Evolutionary conservation across 495 filamentous ascomycete genomes (phyloP).

Genomic region (Staphylotrichum longicolle): DNA sequence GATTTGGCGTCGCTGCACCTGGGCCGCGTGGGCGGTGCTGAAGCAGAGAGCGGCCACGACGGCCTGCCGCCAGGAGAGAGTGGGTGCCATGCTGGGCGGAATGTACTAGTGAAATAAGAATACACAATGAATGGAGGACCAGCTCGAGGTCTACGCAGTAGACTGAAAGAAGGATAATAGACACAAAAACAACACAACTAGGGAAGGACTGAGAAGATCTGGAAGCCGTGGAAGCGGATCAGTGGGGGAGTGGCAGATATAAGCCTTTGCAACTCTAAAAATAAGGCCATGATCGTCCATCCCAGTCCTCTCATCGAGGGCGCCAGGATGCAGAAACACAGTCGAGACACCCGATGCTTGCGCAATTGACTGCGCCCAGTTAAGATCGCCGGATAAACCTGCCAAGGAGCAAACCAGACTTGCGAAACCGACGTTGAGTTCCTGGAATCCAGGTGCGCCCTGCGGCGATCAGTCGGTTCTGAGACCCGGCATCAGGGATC

Average conservation of each 20-base stretch:
- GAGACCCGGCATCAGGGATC: conserved; percentile 3
- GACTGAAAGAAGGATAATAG: background rate
- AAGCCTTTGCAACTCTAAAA: background rate
- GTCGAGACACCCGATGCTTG: conserved; percentile 3
- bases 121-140: conserved; percentile 6
- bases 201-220: background rate
- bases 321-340: conserved; percentile 10
- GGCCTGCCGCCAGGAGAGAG: conserved; percentile 26
- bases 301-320: background rate
- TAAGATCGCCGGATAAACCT: too few species aligned
- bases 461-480: conserved; percentile 16
- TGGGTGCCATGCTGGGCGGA: conserved; percentile 16
- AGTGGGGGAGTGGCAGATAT: background rate
- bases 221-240: background rate
- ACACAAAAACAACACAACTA: background rate
- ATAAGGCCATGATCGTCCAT: conserved; percentile 2
- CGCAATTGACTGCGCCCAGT: background rate
- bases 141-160: conserved; percentile 13
- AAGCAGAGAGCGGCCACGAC: conserved; percentile 24
- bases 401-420: background rate
- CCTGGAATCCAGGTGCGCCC: conserved; percentile 8
- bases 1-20: background rate
- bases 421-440: background rate
- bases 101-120: conserved; percentile 1
- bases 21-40: conserved; percentile 9